phyloP scores from a whole-genome alignment of 2,329 filamentous ascomycete genomes.

The Tolypocladium ovalisporum region DNA sequence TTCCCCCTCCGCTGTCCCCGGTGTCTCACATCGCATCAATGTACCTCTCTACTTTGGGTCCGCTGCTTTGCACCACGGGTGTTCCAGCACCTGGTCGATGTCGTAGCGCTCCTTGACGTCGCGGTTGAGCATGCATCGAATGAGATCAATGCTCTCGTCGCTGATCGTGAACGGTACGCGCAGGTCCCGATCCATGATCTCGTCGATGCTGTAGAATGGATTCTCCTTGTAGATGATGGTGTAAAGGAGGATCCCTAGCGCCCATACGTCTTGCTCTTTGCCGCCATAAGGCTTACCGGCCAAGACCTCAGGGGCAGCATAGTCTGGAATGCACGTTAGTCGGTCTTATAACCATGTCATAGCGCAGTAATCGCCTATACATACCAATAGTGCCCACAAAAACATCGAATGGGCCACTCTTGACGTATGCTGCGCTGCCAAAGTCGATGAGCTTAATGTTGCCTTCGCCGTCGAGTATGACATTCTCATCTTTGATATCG shows the following conservation, averaged over 20 bases:
- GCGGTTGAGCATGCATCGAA: slow-evolving; percentile 84
- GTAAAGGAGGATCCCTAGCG: slow-evolving; percentile 90
- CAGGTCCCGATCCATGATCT: slow-evolving; percentile 96
- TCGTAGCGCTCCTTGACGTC: slow-evolving; percentile 73
- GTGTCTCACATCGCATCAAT: neutral
- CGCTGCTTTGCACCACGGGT: slow-evolving; percentile 59
- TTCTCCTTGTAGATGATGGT: slow-evolving; percentile 99
- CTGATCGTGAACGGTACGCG: slow-evolving; percentile 81
- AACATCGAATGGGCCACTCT: slow-evolving; percentile 95
- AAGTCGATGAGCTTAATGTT: slow-evolving; percentile 97
- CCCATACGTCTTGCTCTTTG: slow-evolving; percentile 98
- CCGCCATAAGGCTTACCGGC: slow-evolving; percentile 85
- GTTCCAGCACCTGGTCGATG: slow-evolving; percentile 80
- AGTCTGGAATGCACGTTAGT: slow-evolving; percentile 51
- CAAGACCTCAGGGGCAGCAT: slow-evolving; percentile 95
- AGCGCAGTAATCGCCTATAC: slow-evolving; percentile 17
- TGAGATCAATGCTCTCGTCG: slow-evolving; percentile 85
- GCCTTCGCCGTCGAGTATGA: slow-evolving; percentile 89
- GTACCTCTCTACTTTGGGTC: slow-evolving; percentile 3
- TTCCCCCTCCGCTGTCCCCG: neutral
- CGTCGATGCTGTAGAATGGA: slow-evolving; percentile 96
- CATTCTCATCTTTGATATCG: slow-evolving; percentile 98
- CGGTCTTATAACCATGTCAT: slow-evolving; percentile 22
- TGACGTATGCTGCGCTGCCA: slow-evolving; percentile 95
- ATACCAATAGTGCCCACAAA: slow-evolving; percentile 97